A percentile compares a stretch with the other conserved stretches of the same genome.
Evolutionary conservation across 139 green algal genomes (phyloP).

Genomic region (Yamagishiella unicocca): DNA sequence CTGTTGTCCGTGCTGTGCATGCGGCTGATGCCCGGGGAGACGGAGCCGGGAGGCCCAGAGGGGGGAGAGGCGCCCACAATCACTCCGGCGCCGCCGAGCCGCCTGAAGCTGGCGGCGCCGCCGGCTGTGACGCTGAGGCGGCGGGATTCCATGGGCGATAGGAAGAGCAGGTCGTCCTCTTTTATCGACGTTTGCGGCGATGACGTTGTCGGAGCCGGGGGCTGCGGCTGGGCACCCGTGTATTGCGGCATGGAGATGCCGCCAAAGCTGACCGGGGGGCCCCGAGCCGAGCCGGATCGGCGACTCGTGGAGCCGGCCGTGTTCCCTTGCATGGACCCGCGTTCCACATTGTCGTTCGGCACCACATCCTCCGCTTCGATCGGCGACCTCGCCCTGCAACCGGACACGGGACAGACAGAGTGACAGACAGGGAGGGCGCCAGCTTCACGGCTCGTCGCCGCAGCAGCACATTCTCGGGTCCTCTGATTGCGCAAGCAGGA

Average conservation of each 20-base stretch:
- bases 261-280: neutral
- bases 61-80: slow-evolving; percentile 6
- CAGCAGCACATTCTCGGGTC: no score
- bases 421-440: no score
- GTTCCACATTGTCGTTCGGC: no score
- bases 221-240: neutral
- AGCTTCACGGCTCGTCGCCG: no score
- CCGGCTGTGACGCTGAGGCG: slow-evolving; percentile 31
- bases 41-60: neutral
- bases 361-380: no score
- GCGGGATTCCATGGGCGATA: slow-evolving; percentile 21
- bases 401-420: no score
- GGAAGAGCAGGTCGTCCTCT: slow-evolving; percentile 14
- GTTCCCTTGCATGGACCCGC: no score
- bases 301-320: neutral
- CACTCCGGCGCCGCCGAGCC: slow-evolving; percentile 3
- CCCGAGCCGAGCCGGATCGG: neutral
- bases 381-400: no score
- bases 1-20: neutral
- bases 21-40: slow-evolving; percentile 4
- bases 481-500: no score
- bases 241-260: neutral
- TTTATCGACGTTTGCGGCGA: no score
- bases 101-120: neutral
- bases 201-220: neutral